Base-by-base conservation (phyloP, 116 monocot genomes). In the Zostera marina region DNA sequence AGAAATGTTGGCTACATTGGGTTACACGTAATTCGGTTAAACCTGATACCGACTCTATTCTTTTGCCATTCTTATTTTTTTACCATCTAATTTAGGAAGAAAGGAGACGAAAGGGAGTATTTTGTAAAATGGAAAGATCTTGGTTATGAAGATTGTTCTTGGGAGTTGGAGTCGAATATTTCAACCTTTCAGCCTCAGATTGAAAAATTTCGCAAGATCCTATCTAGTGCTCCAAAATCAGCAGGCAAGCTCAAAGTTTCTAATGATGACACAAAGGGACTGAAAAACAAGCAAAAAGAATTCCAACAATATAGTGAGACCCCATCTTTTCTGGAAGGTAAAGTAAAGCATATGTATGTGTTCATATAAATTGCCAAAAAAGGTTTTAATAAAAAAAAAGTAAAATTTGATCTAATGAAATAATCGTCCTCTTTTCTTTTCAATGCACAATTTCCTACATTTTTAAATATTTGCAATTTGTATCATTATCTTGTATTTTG, bases 61-160 rank as follows among this genome's bases (percentile, higher is more conserved):
- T 15, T 49, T 15, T 56, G 25, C 11, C 14, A 32, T 32, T 56
- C 9, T 32, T 38, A 6, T 24, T 62, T 19, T 11, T 23, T 11
- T 20, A 25, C 2, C 12, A 44, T n/a, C 20, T 11, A 21, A 51
- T 62, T 25, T 74, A 96, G 96, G 72, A 96, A 78, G 74, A 61
- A 19, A 45, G 66, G 58, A 38, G 85, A 89, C 65, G 80, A 76
- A 67, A 74, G 65, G 20, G 78, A 85, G 43, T 96, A 89, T 76
- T 74, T 78, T 42, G 82, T 96, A 14, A 96, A 96, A 78, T 96
- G 96, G 96, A 96, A 85, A 64, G 96, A 96, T 32, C 85, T 96
- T 72, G 63, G 75, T 1, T 88, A 96, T 54, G 96, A 96, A 72
- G 82, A 96, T 68, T 89, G 85, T 54, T 82, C 80, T 8, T 96